Conservation (phyloP, 2,329 filamentous ascomycete species). For the Thielaviopsis musarum region DNA sequence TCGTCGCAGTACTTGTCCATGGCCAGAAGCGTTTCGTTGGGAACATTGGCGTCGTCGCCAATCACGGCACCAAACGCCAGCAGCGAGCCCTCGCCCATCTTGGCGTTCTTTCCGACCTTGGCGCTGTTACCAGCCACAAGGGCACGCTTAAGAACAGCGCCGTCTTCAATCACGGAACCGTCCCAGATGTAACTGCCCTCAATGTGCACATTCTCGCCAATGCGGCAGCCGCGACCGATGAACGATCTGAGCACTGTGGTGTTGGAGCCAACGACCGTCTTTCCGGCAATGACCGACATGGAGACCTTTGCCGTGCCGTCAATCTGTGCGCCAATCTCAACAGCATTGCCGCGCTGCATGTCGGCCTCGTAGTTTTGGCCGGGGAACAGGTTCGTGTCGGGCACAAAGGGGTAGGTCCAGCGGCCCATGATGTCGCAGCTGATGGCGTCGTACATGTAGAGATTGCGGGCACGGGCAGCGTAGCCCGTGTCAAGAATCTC, state of each 20-base stretch:
- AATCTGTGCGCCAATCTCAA: conserved; percentile 57
- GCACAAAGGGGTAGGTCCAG: conserved; percentile 79
- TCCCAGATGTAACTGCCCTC: conserved; percentile 81
- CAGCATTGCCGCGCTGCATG: conserved; percentile 11
- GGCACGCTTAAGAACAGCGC: conserved; percentile 49
- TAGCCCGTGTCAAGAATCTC: conserved; percentile 74
- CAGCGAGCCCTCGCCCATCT: conserved; percentile 54
- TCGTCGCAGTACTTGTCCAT: conserved; percentile 12
- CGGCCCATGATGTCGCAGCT: conserved; percentile 71
- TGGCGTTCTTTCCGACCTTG: conserved; percentile 53
- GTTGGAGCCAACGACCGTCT: conserved; percentile 57
- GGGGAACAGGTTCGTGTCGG: conserved; percentile 69
- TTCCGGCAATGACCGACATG: conserved; percentile 59
- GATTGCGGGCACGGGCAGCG: conserved; percentile 67
- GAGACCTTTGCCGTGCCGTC: conserved; percentile 54
- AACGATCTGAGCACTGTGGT: conserved; percentile 58
- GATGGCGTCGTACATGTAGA: conserved; percentile 80
- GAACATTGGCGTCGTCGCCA: conserved; percentile 38
- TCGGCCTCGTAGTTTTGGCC: conserved; percentile 67
- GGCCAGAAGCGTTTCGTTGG: conserved; percentile 20
- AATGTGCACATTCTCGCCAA: conserved; percentile 69
- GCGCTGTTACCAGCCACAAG: conserved; percentile 56
- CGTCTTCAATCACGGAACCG: conserved; percentile 59
- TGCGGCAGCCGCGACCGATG: conserved; percentile 69
- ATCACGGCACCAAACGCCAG: conserved; percentile 66